Conservation (phyloP, 2,329 filamentous ascomycete species). For the Trichophyton schoenleinii region DNA sequence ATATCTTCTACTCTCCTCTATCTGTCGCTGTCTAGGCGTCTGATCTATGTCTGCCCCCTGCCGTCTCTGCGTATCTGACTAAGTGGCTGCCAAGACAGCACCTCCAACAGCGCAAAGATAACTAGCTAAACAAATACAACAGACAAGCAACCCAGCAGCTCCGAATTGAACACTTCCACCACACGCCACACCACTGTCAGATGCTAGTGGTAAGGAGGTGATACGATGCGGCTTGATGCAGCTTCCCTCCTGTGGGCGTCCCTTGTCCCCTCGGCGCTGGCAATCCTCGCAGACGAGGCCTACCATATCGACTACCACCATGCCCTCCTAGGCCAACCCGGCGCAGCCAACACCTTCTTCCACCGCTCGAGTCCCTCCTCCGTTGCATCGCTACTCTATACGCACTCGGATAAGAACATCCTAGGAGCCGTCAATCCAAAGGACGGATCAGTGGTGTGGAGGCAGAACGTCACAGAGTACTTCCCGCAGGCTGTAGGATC, state of each 20-base stretch:
- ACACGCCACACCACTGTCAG: constrained; percentile 13
- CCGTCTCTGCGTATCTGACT: neutral
- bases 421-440: constrained; percentile 82
- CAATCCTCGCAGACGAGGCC: constrained; percentile 83
- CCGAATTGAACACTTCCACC: neutral
- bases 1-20: too few species aligned
- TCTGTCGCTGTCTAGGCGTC: too few species aligned
- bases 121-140: neutral
- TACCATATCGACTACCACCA: constrained; percentile 88
- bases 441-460: constrained; percentile 74
- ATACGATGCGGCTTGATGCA: constrained; percentile 31
- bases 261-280: constrained; percentile 42
- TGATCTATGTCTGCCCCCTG: too few species aligned
- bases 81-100: neutral
- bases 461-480: constrained; percentile 53
- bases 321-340: constrained; percentile 71
- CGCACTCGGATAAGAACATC: constrained; percentile 69
- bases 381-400: constrained; percentile 81
- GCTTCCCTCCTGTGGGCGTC: constrained; percentile 28
- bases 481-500: constrained; percentile 16
- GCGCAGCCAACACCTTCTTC: constrained; percentile 81
- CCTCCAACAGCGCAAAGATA: neutral
- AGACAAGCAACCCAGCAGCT: neutral
- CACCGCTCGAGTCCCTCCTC: constrained; percentile 71
- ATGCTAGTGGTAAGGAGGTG: constrained; percentile 22